Evolutionary conservation across 1,284 basidiomycete species (phyloP), one percentile per base, ranked within the genome.

Genomic region (Tilletia indica): DNA sequence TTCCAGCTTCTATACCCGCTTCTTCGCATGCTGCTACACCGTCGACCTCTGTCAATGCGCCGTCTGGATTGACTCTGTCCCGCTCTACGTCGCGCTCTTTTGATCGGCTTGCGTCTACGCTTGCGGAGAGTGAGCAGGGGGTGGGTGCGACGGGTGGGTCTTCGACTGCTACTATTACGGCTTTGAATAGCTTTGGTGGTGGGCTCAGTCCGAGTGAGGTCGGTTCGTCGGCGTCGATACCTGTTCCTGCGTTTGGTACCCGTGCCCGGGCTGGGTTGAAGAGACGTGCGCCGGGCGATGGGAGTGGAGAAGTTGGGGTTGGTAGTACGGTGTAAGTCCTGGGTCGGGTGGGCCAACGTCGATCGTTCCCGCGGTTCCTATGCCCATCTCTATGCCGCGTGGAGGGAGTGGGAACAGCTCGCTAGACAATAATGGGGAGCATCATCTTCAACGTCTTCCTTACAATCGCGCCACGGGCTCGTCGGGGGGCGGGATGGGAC

Each of bases 131-230:
- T 45, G 42, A 45, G 42, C 42, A 45, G 42, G 42, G 6, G 42
- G 42, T 8, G 14, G 14, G 42, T 14, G 42, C 9, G 42, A 8
- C 42, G 6, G 42, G 14, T 3, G 61, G 31, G 36, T 64, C 25
- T 31, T 31, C 61, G 16, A 64, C 61, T 14, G 61, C 61, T 6
- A 64, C 61, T 3, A 64, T 64, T 12, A 64, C 31, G 61, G 36
- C 61, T 9, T 38, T 64, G 34, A 64, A 19, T 38, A 64, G 19
- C 31, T 42, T 64, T 42, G 61, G 36, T 42, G 34, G n/a, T 39
- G 61, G 61, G 34, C 61, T 64, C 36, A 64, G 61, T 64, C 61
- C 61, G 6, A 64, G 19, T 38, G 61, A 64, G 61, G 36, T 19
- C 16, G 39, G 61, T 38, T 38, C 36, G 4, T 64, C 61, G 31